Base-by-base conservation (phyloP, 805 yeast species). In the Hanseniaspora singularis region DNA sequence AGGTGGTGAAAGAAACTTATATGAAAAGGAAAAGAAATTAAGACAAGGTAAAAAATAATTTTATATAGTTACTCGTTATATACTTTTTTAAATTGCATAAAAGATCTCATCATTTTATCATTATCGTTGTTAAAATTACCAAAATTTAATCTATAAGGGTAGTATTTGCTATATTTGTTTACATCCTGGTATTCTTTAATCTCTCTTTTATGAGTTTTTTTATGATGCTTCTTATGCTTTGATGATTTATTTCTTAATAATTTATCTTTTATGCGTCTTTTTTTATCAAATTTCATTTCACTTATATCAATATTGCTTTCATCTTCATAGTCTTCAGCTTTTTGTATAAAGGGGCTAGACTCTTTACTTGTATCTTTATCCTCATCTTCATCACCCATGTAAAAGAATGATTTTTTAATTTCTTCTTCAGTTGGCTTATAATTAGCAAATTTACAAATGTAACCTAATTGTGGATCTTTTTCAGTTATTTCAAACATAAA, bases 381-480 rank as follows among this genome's bases (percentile, higher is more conserved):
- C 27, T 51, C 51, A 43, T 53, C 51, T 41, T 38, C 33, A 42
- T 38, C 46, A 37, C 12, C 46, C 41, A 38, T 38, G 38, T 51
- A 52, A 44, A 24, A 45, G 46, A 39, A 39, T 37, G 31, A 38
- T 51, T 46, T 52, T 51, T 39, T 46, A 27, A 7, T 48, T 19
- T 20, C 53, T 51, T 16, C 46, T 18, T 24, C 32, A n/a, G 11
- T 20, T 33, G 24, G 50, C 53, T 85, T 81, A 64, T 92, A 92
- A 79, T 85, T 84, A 2, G 97, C 97, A 69, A 80, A 86, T 26
- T 85, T 79, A 58, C 97, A 89, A 32, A 92, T 95, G 57, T 88
- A 81, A 0, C 98, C 99, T 33, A 92, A 67, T 0, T 96, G 97
- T 64, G 88, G 96, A 40, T 88, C 85, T 60, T 89, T 92, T 11